Evolutionary conservation across 192 early-diverging fungal species (phyloP).

Genomic region (Backusella sp.): DNA sequence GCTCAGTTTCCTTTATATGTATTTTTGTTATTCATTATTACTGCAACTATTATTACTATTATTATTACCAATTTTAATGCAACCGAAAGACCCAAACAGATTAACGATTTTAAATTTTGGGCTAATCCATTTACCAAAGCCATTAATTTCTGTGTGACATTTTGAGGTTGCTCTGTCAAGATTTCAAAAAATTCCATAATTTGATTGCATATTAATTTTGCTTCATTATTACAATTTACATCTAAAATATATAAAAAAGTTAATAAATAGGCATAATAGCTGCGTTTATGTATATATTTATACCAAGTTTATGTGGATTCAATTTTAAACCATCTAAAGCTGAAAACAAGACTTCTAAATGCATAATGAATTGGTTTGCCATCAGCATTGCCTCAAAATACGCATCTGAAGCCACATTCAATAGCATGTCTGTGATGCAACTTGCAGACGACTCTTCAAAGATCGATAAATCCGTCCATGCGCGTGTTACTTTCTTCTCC

Average conservation of each 20-base stretch:
- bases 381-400: slow-evolving; percentile 68
- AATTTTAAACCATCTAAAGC: slow-evolving; percentile 57
- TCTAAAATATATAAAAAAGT: slow-evolving; percentile 32
- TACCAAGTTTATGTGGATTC: slow-evolving; percentile 3
- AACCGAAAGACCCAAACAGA: slow-evolving; percentile 85
- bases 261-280: not conserved
- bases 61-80: slow-evolving; percentile 73
- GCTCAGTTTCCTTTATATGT: slow-evolving; percentile 15
- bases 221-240: slow-evolving; percentile 76
- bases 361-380: slow-evolving; percentile 74
- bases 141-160: slow-evolving; percentile 83
- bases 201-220: slow-evolving; percentile 89
- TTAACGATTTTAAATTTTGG: slow-evolving; percentile 87
- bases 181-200: slow-evolving; percentile 91
- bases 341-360: slow-evolving; percentile 78
- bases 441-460: slow-evolving; percentile 88
- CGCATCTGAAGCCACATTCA: slow-evolving; percentile 69
- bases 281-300: not conserved
- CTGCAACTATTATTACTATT: not conserved
- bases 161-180: slow-evolving; percentile 60
- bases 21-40: not conserved
- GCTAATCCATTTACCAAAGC: slow-evolving; percentile 86
- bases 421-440: slow-evolving; percentile 84
- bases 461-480: slow-evolving; percentile 76
- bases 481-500: slow-evolving; percentile 84